A percentile compares a stretch with the other conserved stretches of the same genome.
phyloP scores from a whole-genome alignment of 1,284 basidiomycete genomes.

The Stereum hirsutum region DNA sequence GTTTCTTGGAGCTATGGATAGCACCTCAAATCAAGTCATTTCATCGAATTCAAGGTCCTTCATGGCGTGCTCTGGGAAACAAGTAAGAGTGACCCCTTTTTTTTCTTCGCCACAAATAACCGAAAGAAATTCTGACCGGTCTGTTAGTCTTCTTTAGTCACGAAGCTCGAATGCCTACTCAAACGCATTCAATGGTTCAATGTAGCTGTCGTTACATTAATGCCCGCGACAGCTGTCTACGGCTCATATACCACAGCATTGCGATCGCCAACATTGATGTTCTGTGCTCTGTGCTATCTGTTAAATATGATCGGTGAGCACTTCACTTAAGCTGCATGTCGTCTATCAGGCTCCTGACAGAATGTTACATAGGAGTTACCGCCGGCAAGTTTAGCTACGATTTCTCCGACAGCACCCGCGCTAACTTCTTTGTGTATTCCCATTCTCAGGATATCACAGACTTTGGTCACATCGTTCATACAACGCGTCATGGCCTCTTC shows the following conservation, averaged over 20 bases:
- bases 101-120: too few relatives aligned
- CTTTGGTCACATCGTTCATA: constrained; percentile 86
- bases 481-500: constrained; percentile 66
- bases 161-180: too few relatives aligned
- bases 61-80: too few relatives aligned
- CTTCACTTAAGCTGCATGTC: background rate
- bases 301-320: constrained; percentile 8
- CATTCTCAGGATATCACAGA: constrained; percentile 65
- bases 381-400: constrained; percentile 4
- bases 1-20: too few relatives aligned
- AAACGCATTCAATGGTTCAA: constrained; percentile 7
- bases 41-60: too few relatives aligned
- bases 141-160: background rate
- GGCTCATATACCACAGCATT: constrained; percentile 4
- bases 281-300: constrained; percentile 4
- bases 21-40: too few relatives aligned
- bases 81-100: too few relatives aligned
- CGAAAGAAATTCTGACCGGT: too few relatives aligned
- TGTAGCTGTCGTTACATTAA: constrained; percentile 1
- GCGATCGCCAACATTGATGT: constrained; percentile 1
- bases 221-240: constrained; percentile 5
- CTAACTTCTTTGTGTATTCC: background rate
- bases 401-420: background rate
- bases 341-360: background rate
- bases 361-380: constrained; percentile 6